Evolutionary conservation across 2,329 filamentous ascomycete genomes (phyloP).

Genomic region (Diaporthe citri): DNA sequence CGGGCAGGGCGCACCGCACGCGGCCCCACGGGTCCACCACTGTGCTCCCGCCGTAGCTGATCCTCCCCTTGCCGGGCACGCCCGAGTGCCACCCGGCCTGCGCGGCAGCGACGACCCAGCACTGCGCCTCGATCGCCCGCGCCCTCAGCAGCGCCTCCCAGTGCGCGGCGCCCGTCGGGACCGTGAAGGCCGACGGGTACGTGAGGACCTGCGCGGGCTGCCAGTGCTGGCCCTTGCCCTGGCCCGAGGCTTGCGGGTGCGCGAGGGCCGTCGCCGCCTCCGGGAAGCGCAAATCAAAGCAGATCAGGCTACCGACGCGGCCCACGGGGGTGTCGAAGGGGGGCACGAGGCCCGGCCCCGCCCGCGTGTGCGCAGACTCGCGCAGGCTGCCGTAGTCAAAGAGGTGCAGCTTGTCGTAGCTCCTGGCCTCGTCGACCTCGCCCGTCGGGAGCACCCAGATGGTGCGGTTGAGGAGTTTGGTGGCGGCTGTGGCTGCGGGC

Average conservation of each 20-base stretch:
- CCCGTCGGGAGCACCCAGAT: conserved; percentile 64
- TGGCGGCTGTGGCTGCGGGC: conserved; percentile 32
- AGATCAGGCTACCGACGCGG: conserved; percentile 83
- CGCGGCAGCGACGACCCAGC: conserved; percentile 88
- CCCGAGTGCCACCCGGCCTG: conserved; percentile 77
- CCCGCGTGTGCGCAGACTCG: conserved; percentile 49
- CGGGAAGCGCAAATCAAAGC: conserved; percentile 90
- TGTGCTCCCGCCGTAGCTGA: conserved; percentile 88
- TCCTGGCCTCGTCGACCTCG: conserved; percentile 53
- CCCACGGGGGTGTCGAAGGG: conserved; percentile 83
- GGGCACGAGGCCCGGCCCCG: conserved; percentile 71
- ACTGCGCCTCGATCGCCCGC: conserved; percentile 89
- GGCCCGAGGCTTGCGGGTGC: conserved; percentile 45
- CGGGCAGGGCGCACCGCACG: conserved; percentile 71
- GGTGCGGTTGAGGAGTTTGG: conserved; percentile 64
- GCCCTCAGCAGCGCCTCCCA: conserved; percentile 86
- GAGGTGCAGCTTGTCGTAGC: conserved; percentile 91
- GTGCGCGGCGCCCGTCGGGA: conserved; percentile 86
- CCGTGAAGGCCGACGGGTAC: conserved; percentile 92
- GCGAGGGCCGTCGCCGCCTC: conserved; percentile 79
- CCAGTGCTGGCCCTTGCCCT: conserved; percentile 44
- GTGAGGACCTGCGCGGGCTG: conserved; percentile 78
- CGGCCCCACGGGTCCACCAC: conserved; percentile 90
- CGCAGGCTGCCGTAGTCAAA: conserved; percentile 76
- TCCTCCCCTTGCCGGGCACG: conserved; percentile 63